These are phyloP conservation scores for Xylariaceae sp. DNA, from an alignment of 2,329 filamentous ascomycete genomes.

Conservation along the genomic window DNA sequence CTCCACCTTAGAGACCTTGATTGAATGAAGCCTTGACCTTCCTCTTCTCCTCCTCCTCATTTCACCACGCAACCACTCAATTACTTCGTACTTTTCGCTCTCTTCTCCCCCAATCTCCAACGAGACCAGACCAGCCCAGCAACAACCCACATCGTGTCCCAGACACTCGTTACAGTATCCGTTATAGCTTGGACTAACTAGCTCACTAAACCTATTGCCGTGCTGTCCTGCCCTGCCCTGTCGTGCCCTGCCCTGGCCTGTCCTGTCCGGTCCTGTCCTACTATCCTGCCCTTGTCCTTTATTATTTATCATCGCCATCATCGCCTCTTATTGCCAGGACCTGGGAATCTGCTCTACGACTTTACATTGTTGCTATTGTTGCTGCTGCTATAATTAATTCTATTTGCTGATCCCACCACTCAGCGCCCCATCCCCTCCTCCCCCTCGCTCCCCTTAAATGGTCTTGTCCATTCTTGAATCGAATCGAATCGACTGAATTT, in stretches of 20 bases:
- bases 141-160: conserved; percentile 17
- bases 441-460: conserved; percentile 1
- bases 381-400: conserved; percentile 6
- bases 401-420: conserved; percentile 5
- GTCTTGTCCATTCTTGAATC: conserved; percentile 8
- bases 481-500: conserved; percentile 9
- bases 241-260: too few species aligned
- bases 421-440: background rate
- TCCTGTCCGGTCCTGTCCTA: too few species aligned
- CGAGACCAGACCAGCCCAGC: background rate
- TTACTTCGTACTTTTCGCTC: conserved; percentile 18
- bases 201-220: background rate
- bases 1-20: conserved; percentile 22
- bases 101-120: conserved; percentile 5
- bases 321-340: background rate
- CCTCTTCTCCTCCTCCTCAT: conserved; percentile 25
- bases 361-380: background rate
- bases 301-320: background rate
- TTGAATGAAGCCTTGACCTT: conserved; percentile 19
- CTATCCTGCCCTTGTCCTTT: background rate
- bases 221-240: too few species aligned
- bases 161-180: conserved; percentile 17
- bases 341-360: too few species aligned
- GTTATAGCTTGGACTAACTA: background rate
- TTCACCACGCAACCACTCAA: conserved; percentile 22